A percentile compares a stretch with the other conserved stretches of the same genome.
phyloP scores from a whole-genome alignment of 306 rosid species.

The Malus fusca region DNA sequence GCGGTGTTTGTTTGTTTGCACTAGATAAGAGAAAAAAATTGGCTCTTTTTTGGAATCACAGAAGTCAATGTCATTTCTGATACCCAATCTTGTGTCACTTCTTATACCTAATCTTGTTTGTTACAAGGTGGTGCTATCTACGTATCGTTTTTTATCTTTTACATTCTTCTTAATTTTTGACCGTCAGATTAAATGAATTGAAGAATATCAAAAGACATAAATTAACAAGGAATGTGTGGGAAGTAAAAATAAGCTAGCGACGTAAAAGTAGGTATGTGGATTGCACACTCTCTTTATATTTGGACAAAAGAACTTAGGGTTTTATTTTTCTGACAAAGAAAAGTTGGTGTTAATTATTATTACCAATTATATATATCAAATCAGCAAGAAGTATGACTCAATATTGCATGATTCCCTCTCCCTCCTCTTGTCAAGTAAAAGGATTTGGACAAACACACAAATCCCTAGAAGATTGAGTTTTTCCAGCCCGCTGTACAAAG shows the following conservation, averaged over 20 bases:
- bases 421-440: neutral
- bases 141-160: rapidly evolving
- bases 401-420: neutral
- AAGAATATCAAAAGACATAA: rapidly evolving
- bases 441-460: neutral
- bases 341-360: no score
- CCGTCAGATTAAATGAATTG: no score
- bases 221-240: no score
- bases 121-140: rapidly evolving
- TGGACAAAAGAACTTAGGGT: no score
- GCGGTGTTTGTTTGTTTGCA: no score
- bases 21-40: no score
- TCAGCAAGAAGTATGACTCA: neutral
- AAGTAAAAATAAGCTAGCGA: rapidly evolving
- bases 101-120: neutral
- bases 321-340: no score
- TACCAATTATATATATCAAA: neutral
- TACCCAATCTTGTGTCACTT: neutral
- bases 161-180: rapidly evolving
- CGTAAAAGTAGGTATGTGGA: no score
- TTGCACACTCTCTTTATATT: no score
- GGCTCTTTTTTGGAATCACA: neutral
- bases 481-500: no score
- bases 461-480: no score
- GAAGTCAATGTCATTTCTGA: neutral